Evolutionary conservation across 2,329 filamentous ascomycete genomes (phyloP).

Genomic region (Alternaria sp.): DNA sequence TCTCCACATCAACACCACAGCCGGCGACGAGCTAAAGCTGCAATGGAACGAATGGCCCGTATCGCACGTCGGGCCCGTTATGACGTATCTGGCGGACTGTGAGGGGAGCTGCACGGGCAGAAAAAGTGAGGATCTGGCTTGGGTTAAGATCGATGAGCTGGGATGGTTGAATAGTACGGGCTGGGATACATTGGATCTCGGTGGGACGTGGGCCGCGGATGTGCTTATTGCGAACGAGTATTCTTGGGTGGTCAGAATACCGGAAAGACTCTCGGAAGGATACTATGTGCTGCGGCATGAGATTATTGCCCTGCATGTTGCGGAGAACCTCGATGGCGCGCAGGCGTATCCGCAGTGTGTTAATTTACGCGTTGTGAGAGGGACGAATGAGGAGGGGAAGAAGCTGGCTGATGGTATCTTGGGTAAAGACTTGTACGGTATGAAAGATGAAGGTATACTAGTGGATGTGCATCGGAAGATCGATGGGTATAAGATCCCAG

Average conservation of each 20-base stretch:
- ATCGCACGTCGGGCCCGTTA: constrained; percentile 42
- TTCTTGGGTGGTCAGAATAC: constrained; percentile 54
- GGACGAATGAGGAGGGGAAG: constrained; percentile 49
- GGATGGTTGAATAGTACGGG: constrained; percentile 36
- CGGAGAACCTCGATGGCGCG: constrained; percentile 52
- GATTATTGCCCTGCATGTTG: constrained; percentile 56
- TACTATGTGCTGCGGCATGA: constrained; percentile 63
- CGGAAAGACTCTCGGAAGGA: constrained; percentile 49
- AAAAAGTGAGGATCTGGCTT: constrained; percentile 28
- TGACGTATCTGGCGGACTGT: constrained; percentile 42
- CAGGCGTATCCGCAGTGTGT: constrained; percentile 61
- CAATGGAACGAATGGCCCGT: constrained; percentile 57
- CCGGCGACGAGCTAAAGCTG: constrained; percentile 61
- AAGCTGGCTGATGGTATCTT: constrained; percentile 48
- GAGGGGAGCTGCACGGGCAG: constrained; percentile 27
- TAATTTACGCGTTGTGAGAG: constrained; percentile 53
- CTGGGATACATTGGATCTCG: constrained; percentile 12
- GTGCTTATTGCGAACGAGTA: constrained; percentile 52
- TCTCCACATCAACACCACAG: constrained; percentile 59
- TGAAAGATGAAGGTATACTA: constrained; percentile 47
- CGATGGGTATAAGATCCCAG: constrained; percentile 49
- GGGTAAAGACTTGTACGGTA: constrained; percentile 56
- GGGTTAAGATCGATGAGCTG: constrained; percentile 42
- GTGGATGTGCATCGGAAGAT: constrained; percentile 49
- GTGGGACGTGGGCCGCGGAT: constrained; percentile 41